Evolutionary conservation across 176 grass and related monocot genomes (phyloP).

Genomic region (Saccharum officinarum): DNA sequence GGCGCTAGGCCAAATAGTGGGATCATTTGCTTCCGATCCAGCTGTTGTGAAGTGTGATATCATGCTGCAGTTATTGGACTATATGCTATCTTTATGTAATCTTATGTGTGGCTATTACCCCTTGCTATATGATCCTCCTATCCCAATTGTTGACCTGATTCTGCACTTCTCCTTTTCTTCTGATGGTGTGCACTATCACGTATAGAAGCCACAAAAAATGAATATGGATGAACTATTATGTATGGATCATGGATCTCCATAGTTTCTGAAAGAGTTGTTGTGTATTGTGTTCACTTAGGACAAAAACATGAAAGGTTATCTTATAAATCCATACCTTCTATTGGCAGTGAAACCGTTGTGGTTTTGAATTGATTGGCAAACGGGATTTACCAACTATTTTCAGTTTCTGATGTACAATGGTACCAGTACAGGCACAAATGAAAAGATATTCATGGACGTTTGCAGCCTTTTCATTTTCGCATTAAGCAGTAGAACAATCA

Average conservation of each 20-base stretch:
- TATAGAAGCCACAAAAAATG: constrained; percentile 14
- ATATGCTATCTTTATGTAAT: constrained; percentile 4
- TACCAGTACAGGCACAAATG: neutral
- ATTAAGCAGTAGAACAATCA: no score
- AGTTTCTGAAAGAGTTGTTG: neutral
- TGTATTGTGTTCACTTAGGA: neutral
- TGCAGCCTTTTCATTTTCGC: neutral
- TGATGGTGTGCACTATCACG: no score
- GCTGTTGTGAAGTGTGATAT: constrained; percentile 22
- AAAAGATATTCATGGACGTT: neutral
- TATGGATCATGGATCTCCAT: neutral
- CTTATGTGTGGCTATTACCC: constrained; percentile 1
- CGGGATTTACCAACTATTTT: neutral
- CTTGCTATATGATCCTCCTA: neutral
- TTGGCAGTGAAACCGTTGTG: neutral
- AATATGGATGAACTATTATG: constrained; percentile 16
- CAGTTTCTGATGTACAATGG: neutral
- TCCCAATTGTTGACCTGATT: neutral
- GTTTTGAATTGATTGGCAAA: neutral
- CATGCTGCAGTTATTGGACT: constrained; percentile 21
- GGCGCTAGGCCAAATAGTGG: constrained; percentile 24
- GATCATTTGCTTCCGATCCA: constrained; percentile 10
- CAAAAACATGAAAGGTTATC: neutral
- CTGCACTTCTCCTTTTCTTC: neutral
- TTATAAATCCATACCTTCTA: constrained; percentile 6